phyloP scores from a whole-genome alignment of 306 rosid genomes.

The Quercus suber region DNA sequence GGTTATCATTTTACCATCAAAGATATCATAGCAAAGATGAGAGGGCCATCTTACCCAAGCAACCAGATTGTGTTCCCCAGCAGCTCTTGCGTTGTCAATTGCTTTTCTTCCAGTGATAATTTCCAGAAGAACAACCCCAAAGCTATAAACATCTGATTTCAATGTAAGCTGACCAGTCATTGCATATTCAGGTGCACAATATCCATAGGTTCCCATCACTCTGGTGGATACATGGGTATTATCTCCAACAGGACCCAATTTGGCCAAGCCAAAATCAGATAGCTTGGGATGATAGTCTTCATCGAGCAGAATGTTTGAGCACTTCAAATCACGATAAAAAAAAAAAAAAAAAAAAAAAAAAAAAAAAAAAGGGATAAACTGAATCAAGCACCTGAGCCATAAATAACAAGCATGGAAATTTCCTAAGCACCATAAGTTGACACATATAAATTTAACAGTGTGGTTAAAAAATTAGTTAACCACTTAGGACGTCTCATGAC shows the following conservation, averaged over 20 bases:
- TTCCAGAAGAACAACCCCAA: constrained; percentile 60
- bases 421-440: background rate
- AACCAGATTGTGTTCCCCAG: constrained; percentile 56
- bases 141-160: constrained; percentile 57
- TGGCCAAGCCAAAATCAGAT: constrained; percentile 61
- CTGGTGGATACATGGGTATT: constrained; percentile 58
- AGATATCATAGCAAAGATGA: constrained; percentile 9
- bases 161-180: constrained; percentile 64
- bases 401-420: background rate
- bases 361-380: no score
- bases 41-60: constrained; percentile 40
- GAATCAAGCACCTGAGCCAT: background rate
- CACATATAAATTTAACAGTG: no score
- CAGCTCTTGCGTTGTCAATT: constrained; percentile 44
- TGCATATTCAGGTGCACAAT: constrained; percentile 63
- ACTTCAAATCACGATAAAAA: constrained; percentile 55
- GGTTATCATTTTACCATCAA: background rate
- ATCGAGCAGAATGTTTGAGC: constrained; percentile 53
- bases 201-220: constrained; percentile 66
- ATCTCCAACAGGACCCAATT: constrained; percentile 63
- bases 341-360: no score
- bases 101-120: constrained; percentile 59
- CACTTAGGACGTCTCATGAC: background rate
- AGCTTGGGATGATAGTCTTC: constrained; percentile 50
- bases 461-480: background rate